phyloP scores from a whole-genome alignment of 208 protist species.

The Spongospora subterranea region DNA sequence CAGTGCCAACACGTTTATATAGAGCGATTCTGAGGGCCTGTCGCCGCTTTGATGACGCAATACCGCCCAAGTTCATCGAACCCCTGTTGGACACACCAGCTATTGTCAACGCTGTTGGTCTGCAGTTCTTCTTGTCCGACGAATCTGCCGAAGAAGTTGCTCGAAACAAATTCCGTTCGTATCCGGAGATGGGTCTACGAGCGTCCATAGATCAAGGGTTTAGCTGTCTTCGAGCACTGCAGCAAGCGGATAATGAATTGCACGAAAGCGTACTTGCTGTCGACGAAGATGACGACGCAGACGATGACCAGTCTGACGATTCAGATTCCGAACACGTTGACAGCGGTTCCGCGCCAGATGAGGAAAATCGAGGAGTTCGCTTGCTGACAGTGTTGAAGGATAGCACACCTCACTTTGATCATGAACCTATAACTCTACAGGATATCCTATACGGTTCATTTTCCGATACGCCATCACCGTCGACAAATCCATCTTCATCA shows the following conservation, averaged over 20 bases:
- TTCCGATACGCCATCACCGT: not conserved
- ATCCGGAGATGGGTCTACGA: not conserved
- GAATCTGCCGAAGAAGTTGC: not conserved
- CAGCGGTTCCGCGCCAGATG: not conserved
- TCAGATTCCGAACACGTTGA: not conserved
- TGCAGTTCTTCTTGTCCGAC: slow-evolving; percentile 1
- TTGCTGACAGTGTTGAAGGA: not conserved
- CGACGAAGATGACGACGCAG: not conserved
- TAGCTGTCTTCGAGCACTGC: not conserved
- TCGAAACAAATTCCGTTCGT: not conserved
- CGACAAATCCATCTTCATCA: not conserved
- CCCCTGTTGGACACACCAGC: not conserved
- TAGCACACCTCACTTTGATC: not conserved
- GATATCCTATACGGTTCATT: not conserved
- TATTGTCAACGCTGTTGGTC: not conserved
- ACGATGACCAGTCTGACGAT: not conserved
- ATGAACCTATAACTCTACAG: not conserved
- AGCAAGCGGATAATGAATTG: not conserved
- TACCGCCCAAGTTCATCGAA: not conserved
- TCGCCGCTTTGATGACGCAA: not conserved
- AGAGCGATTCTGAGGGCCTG: not conserved
- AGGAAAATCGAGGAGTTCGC: not conserved
- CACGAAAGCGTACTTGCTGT: not conserved
- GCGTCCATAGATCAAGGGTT: slow-evolving; percentile 10
- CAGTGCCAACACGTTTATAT: not conserved